Percentiles rank a stretch among this genome's conserved stretches.
These are phyloP conservation scores for Dacryopinax spathularia DNA, from an alignment of 768 basidiomycete genomes.

Conservation along the genomic window DNA sequence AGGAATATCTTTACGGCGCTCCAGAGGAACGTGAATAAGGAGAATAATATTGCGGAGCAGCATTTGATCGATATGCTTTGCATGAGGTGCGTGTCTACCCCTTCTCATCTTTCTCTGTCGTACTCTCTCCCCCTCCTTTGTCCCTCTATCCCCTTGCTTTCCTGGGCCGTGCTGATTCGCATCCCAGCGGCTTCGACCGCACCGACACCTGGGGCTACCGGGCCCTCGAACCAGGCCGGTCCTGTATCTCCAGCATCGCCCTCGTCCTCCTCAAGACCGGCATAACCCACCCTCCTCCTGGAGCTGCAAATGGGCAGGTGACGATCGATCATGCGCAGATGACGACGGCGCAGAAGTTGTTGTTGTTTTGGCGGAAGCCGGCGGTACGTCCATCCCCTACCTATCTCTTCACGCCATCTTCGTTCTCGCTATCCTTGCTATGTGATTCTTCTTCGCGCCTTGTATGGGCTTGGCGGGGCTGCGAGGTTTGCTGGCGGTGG, in stretches of 20 bases:
- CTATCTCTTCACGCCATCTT: conserved; percentile 4
- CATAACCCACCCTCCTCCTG: conserved; percentile 50
- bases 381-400: conserved; percentile 52
- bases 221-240: conserved; percentile 86
- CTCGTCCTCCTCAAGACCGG: conserved; percentile 95
- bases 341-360: conserved; percentile 91
- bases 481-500: conserved; percentile 5
- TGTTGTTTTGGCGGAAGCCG: conserved; percentile 97
- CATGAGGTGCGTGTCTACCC: conserved; percentile 65
- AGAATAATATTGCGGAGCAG: conserved; percentile 97
- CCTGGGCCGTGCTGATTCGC: conserved; percentile 6
- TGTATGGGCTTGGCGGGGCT: background rate
- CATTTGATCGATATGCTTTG: conserved; percentile 99
- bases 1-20: conserved; percentile 92
- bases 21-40: conserved; percentile 97
- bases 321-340: conserved; percentile 85
- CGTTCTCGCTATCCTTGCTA: background rate
- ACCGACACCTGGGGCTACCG: conserved; percentile 99
- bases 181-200: conserved; percentile 76
- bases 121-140: background rate
- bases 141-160: background rate
- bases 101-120: conserved; percentile 5
- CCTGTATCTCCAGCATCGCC: conserved; percentile 96
- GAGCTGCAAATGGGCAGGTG: conserved; percentile 38
- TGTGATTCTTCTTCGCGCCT: background rate